Conservation (phyloP, 305 asterid genomes). For the Monarda citriodora region DNA sequence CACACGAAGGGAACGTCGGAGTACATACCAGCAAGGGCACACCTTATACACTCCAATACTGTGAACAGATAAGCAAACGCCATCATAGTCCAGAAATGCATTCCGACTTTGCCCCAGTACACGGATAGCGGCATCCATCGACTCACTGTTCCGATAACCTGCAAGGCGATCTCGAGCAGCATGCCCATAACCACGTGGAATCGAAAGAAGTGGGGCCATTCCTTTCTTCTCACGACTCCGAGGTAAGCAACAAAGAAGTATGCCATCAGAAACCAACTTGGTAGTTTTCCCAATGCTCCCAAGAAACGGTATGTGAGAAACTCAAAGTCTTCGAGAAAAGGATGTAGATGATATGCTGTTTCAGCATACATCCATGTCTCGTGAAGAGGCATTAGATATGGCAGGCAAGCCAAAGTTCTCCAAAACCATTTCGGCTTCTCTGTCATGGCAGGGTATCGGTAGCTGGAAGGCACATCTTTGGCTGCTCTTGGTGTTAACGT, state of each 20-base stretch:
- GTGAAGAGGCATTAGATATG: conserved; percentile 85
- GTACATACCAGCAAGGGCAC: conserved; percentile 83
- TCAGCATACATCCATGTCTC: conserved; percentile 91
- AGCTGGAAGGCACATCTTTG: conserved; percentile 49
- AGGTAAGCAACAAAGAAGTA: conserved; percentile 79
- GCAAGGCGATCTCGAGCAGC: conserved; percentile 83
- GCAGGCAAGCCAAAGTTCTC: conserved; percentile 89
- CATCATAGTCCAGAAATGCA: conserved; percentile 79
- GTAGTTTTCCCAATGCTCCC: conserved; percentile 62
- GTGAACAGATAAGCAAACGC: conserved; percentile 82
- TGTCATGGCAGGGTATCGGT: conserved; percentile 71
- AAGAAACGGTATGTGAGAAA: conserved; percentile 67
- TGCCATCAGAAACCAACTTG: conserved; percentile 85
- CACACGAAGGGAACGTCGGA: conserved; percentile 83
- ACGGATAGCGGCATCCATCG: conserved; percentile 73
- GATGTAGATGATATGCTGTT: conserved; percentile 78
- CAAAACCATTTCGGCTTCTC: conserved; percentile 87
- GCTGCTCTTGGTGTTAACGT: conserved; percentile 41
- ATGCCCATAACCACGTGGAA: conserved; percentile 89
- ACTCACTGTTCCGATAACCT: conserved; percentile 76
- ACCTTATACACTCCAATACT: conserved; percentile 75
- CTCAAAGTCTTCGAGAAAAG: conserved; percentile 69
- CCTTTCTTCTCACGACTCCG: conserved; percentile 78
- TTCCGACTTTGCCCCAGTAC: conserved; percentile 89
- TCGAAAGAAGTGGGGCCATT: conserved; percentile 92